Percentiles rank a stretch among this genome's conserved stretches.
Evolutionary conservation across 2,329 filamentous ascomycete species (phyloP).

Genomic region (Arthrinium phaeospermum): DNA sequence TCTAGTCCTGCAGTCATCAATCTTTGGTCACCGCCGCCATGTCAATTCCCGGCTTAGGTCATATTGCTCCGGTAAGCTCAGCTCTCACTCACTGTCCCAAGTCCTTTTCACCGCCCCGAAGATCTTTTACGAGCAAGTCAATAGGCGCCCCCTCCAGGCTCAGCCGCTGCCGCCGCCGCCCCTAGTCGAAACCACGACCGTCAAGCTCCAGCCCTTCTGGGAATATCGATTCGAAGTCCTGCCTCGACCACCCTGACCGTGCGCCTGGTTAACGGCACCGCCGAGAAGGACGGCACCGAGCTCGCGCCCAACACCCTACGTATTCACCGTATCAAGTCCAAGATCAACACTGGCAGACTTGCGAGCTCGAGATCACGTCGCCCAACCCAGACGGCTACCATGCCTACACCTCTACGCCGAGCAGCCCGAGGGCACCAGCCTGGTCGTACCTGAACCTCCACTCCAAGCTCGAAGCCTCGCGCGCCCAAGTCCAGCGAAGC

Average conservation of each 20-base stretch:
- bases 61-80: slow-evolving; percentile 63
- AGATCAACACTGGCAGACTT: slow-evolving; percentile 95
- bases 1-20: slow-evolving; percentile 4
- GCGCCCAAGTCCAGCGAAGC: slow-evolving; percentile 60
- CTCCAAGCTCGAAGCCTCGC: slow-evolving; percentile 78
- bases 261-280: slow-evolving; percentile 78
- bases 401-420: slow-evolving; percentile 65
- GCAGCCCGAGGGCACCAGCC: slow-evolving; percentile 77
- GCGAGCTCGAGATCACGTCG: slow-evolving; percentile 78
- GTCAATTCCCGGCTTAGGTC: slow-evolving; percentile 77
- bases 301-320: slow-evolving; percentile 84
- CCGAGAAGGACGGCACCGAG: slow-evolving; percentile 94
- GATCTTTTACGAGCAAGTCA: background rate
- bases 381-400: slow-evolving; percentile 50
- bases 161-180: slow-evolving; percentile 44
- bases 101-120: background rate
- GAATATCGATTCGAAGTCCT: slow-evolving; percentile 83
- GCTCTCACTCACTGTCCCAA: background rate
- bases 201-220: slow-evolving; percentile 65
- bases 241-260: slow-evolving; percentile 49
- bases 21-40: slow-evolving; percentile 45
- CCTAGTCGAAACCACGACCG: slow-evolving; percentile 42
- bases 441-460: slow-evolving; percentile 87
- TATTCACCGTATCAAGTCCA: slow-evolving; percentile 83
- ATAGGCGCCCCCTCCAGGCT: slow-evolving; percentile 29